These are phyloP conservation scores for Ormosia semicastrata DNA, from an alignment of 306 rosid species.

Conservation along the genomic window DNA sequence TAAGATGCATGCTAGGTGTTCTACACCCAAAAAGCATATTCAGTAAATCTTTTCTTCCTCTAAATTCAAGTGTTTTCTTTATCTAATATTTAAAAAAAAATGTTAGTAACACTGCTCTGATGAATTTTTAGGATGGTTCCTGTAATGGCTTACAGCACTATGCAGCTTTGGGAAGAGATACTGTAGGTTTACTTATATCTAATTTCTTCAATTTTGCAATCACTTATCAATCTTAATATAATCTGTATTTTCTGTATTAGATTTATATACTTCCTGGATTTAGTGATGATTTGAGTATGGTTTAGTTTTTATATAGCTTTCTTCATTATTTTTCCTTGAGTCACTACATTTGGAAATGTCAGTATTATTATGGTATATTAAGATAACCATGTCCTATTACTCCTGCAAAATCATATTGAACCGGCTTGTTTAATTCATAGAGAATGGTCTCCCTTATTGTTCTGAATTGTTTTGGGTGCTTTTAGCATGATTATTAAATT, in stretches of 20 bases:
- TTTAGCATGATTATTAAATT: not conserved
- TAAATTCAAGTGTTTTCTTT: too few species aligned
- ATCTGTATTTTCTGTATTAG: not conserved
- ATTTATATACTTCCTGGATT: not conserved
- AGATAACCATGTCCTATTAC: not conserved
- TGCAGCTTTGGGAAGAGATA: constrained; percentile 84
- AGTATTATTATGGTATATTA: not conserved
- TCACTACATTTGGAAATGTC: not conserved
- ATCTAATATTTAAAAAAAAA: not conserved
- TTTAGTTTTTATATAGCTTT: not conserved
- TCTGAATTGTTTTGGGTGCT: not conserved
- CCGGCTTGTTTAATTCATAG: not conserved
- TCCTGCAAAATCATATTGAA: not conserved
- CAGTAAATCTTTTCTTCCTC: too few species aligned
- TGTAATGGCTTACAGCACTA: constrained; percentile 92
- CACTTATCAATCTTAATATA: not conserved
- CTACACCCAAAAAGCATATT: too few species aligned
- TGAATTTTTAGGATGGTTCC: constrained; percentile 73
- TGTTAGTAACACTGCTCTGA: constrained; percentile 20
- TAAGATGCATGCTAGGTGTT: too few species aligned
- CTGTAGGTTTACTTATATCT: constrained; percentile 45
- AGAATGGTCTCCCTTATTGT: not conserved
- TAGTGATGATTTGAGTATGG: constrained; percentile 13
- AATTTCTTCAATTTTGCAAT: not conserved
- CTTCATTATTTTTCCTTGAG: not conserved